Base-by-base conservation (phyloP, 768 basidiomycete species). In the Mycena latifolia region DNA sequence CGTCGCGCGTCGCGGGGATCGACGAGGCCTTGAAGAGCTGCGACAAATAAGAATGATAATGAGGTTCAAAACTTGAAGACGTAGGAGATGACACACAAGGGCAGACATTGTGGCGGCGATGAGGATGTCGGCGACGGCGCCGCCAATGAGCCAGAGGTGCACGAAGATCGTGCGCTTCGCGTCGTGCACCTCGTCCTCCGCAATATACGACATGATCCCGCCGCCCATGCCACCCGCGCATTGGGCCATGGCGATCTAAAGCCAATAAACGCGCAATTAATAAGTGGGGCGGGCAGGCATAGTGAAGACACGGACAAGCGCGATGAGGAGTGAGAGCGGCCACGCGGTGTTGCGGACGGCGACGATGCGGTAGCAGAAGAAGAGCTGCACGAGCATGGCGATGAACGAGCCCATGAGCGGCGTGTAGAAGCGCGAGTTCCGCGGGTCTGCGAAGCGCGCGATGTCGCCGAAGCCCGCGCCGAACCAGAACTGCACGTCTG, bases 401-500 rank as follows among this genome's bases (percentile, higher is more conserved):
- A 66, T 51, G 35, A 66, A 14, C 0, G 58, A 46, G 65, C 65
- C 65, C 52, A 61, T 39, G 27, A 61, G 33, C 12, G 65, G 58
- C 2, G 52, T 48, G 58, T 66, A 66, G 43, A 53, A 46, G 24
- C 12, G 31, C 22, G 45, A 55, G 27, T 37, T 14, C 3, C 41
- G 57, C 18, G 25, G 31, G 15, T 66, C n/a, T 5, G 28, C 2
- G 52, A 66, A 60, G 39, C 39, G 28, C 25, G 15, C 22, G 18
- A 55, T 46, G 43, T 66, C 25, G 25, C 64, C 64, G 35, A 60
- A 66, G 17, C 41, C 43, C 18, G 37, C 8, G 18, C 37, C 51
- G 28, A 59, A 65, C 64, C 64, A 66, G 28, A 11, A 60, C n/a
- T 55, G 14, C 5, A 60, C 43, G 57, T 66, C 64, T 18, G n/a